Evolutionary conservation across 1,284 basidiomycete species (phyloP), one percentile per base, ranked within the genome.

Genomic region (Mycena citricolor): DNA sequence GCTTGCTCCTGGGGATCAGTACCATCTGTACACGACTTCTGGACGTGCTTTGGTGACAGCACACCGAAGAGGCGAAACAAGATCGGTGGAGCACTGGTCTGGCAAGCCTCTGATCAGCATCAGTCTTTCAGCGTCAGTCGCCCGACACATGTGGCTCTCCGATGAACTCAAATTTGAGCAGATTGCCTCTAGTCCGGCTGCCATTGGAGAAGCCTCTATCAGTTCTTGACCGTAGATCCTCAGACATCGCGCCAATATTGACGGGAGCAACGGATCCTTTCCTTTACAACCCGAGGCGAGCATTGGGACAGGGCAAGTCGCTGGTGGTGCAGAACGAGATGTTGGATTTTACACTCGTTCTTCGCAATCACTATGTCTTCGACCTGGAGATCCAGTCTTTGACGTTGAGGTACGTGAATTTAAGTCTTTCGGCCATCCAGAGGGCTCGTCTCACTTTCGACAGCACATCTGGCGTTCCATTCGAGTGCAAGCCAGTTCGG

Each of bases 301-400:
- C 75, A 3, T 63, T 70, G 31, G 73, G 69, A 24, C 81, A 84
- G 79, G 69, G 66, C 1, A 75, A 80, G 71, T 71, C 75, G 2
- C 61, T 87, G 8, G 75, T 94, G 4, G 87, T 95, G 2, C 87
- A 90, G 60, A 86, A 87, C 52, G 95, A 99, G 63, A 63, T 67
- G 4, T 70, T 93, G 14, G 90, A 95, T 54, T 78, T 97, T 52
- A 74, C 84, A 21, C 74, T 97, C 22, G 86, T 87, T 8, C 67
- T 99, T n/a, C 79, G 83, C 48, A 99, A 99, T 60, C 90, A 92
- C 0, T 95, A 89, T 58, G 78, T 88, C 1, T 93, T 98, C 61
- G 90, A 94, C 48, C 72, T 99, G 8, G 91, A 97, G 49, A 64
- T 98, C 20, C 81, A 90, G 49, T 83, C 80, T 51, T 61, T 98